Evolutionary conservation across 192 early-diverging fungal species (phyloP).

Genomic region (Podila clonocystis): DNA sequence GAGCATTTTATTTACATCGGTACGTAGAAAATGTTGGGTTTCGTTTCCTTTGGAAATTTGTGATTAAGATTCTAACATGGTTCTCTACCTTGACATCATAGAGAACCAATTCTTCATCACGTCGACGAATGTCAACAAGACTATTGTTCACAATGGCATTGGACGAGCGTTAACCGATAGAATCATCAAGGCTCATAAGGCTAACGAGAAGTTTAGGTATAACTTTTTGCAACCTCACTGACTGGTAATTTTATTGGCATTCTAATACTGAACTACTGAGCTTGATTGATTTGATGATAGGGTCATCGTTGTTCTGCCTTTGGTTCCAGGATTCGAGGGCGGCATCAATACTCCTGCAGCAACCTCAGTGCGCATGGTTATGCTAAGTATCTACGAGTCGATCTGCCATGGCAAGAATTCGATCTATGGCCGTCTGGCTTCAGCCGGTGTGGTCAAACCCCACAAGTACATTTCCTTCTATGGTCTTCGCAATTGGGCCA

Average conservation of each 20-base stretch:
- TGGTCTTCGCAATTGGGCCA: slow-evolving; percentile 59
- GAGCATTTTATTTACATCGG: slow-evolving; percentile 88
- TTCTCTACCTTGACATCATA: slow-evolving; percentile 1
- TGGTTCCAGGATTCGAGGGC: slow-evolving; percentile 83
- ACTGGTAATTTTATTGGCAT: no score
- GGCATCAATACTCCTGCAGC: slow-evolving; percentile 75
- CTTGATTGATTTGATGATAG: slow-evolving; percentile 54
- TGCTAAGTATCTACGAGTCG: slow-evolving; percentile 62
- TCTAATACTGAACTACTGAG: not conserved
- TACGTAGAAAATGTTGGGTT: slow-evolving; percentile 1
- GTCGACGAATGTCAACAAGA: slow-evolving; percentile 57
- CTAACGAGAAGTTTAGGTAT: slow-evolving; percentile 45
- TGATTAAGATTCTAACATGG: not conserved
- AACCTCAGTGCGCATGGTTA: slow-evolving; percentile 73
- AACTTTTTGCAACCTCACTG: not conserved
- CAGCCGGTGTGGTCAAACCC: slow-evolving; percentile 60
- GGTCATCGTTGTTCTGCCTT: slow-evolving; percentile 79
- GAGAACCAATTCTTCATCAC: slow-evolving; percentile 92
- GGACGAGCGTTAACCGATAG: slow-evolving; percentile 79
- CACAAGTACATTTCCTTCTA: slow-evolving; percentile 71
- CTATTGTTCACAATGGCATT: slow-evolving; percentile 81
- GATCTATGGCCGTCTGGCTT: slow-evolving; percentile 61
- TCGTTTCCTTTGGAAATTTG: not conserved
- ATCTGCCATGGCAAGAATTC: slow-evolving; percentile 75
- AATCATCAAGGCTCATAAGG: slow-evolving; percentile 72